These are phyloP conservation scores for Larix kaempferi DNA, from an alignment of 75 land plant genomes.

Conservation along the genomic window DNA sequence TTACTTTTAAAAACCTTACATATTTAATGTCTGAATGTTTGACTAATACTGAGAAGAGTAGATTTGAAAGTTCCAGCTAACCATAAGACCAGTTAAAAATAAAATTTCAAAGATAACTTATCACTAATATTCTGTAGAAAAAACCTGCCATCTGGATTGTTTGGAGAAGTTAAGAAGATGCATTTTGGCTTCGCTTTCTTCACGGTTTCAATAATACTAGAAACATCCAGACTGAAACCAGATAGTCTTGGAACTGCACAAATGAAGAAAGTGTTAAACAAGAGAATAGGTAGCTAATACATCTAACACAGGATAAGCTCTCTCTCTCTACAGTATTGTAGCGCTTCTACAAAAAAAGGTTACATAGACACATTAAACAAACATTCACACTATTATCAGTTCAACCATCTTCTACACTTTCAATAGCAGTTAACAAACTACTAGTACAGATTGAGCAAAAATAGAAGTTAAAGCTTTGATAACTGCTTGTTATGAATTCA, in stretches of 20 bases:
- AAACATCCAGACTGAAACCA: slow-evolving; percentile 78
- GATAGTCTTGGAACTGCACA: slow-evolving; percentile 73
- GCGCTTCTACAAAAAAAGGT: not conserved
- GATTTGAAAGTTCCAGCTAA: not conserved
- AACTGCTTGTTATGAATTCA: not conserved
- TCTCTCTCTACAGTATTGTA: not conserved
- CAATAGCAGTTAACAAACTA: not conserved
- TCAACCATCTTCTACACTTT: not conserved
- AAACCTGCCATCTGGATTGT: slow-evolving; percentile 99
- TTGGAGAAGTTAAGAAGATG: slow-evolving; percentile 96
- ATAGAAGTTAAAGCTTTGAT: not conserved
- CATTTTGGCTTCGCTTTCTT: slow-evolving; percentile 78
- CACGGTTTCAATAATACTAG: slow-evolving; percentile 67
- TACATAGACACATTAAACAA: not conserved
- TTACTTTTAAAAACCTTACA: not conserved
- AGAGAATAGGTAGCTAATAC: not conserved
- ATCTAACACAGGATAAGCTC: not conserved
- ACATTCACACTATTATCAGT: not conserved
- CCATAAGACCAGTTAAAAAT: not conserved
- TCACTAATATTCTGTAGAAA: not conserved
- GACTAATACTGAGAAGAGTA: not conserved
- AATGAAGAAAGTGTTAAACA: not conserved
- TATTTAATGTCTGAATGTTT: not conserved
- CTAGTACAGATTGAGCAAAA: not conserved
- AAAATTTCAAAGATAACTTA: not conserved